phyloP scores from a whole-genome alignment of 352 stramenopile genomes.

The Phytophthora pisi region DNA sequence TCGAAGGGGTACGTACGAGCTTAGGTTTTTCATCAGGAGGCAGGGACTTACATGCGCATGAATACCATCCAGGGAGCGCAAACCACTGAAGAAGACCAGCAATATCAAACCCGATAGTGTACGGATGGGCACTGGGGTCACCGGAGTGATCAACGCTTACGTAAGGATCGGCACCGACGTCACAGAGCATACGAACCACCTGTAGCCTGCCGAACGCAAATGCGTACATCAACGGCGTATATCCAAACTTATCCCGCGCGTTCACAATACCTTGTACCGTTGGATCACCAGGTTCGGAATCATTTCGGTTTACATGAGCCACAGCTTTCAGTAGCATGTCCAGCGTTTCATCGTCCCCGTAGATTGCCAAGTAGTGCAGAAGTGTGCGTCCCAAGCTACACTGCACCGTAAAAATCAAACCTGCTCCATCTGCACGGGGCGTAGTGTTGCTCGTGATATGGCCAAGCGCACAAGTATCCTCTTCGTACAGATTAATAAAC shows the following conservation, averaged over 20 bases:
- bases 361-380: constrained; percentile 55
- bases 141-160: constrained; percentile 50
- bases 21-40: constrained; percentile 31
- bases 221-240: constrained; percentile 60
- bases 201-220: constrained; percentile 54
- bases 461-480: neutral
- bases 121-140: constrained; percentile 52
- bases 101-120: constrained; percentile 56
- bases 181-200: constrained; percentile 35
- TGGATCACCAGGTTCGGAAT: neutral
- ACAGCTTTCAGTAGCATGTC: constrained; percentile 15
- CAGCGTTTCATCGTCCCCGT: constrained; percentile 45
- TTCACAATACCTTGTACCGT: constrained; percentile 29
- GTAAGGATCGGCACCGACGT: constrained; percentile 41
- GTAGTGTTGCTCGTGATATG: neutral
- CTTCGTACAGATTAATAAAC: constrained; percentile 43
- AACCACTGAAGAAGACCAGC: constrained; percentile 54
- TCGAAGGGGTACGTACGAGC: constrained; percentile 31
- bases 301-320: neutral
- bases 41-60: constrained; percentile 35
- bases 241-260: constrained; percentile 43
- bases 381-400: constrained; percentile 43
- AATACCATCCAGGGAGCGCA: constrained; percentile 66
- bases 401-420: constrained; percentile 8
- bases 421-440: neutral